Conservation (phyloP, 176 grass and related monocot species). For the Themeda triandra region DNA sequence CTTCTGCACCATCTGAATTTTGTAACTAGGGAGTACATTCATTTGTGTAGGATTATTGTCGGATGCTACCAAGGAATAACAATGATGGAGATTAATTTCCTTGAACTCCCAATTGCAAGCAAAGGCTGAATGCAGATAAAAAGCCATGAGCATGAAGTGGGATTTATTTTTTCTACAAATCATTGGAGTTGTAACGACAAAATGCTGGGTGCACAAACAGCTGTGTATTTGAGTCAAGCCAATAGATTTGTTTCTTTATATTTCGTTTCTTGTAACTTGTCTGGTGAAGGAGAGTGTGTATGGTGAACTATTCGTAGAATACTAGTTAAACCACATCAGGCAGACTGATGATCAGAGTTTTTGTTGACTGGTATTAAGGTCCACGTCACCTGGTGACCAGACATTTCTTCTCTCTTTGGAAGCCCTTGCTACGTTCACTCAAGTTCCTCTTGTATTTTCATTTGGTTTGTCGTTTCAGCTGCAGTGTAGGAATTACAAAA, state of each 20-base stretch:
- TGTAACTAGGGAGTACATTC: not conserved
- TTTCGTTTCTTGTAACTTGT: not conserved
- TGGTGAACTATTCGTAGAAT: not conserved
- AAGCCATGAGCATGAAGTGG: not conserved
- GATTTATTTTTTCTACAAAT: not conserved
- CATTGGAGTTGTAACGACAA: not conserved
- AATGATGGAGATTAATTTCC: constrained; percentile 48
- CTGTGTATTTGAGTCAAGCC: not conserved
- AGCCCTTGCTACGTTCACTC: not conserved
- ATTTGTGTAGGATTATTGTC: constrained; percentile 42
- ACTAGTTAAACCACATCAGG: not conserved
- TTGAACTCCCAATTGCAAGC: constrained; percentile 36
- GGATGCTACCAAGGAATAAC: constrained; percentile 63
- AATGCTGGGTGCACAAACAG: not conserved
- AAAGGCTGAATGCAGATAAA: not conserved
- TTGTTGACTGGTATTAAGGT: not conserved
- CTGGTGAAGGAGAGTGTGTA: not conserved
- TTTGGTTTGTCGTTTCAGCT: not conserved
- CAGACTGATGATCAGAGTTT: not conserved
- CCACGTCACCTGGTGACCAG: not conserved
- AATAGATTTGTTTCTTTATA: not conserved
- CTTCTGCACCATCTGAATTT: not conserved
- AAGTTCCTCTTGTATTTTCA: not conserved
- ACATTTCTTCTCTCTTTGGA: not conserved
- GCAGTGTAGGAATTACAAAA: not conserved